Percentiles rank a stretch among this genome's conserved stretches.
phyloP scores from a whole-genome alignment of 139 green algal species.

The Chlamydomonas eustigma region DNA sequence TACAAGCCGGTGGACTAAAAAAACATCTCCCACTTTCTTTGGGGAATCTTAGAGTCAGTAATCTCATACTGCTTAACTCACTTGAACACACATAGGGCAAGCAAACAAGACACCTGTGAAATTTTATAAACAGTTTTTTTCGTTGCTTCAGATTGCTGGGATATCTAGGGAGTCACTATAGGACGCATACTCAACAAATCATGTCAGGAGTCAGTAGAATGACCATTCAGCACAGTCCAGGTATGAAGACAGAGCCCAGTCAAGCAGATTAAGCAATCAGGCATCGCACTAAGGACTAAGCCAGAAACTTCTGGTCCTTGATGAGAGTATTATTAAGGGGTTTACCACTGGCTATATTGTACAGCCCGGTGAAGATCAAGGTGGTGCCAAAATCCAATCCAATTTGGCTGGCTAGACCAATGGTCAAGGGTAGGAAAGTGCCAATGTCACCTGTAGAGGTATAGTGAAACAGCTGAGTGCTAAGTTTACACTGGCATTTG shows the following conservation, averaged over 20 bases:
- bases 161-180: no score
- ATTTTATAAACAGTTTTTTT: neutral
- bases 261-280: neutral
- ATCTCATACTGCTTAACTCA: no score
- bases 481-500: no score
- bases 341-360: conserved; percentile 19
- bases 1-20: no score
- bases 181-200: neutral
- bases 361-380: conserved; percentile 54
- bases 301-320: neutral
- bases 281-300: neutral
- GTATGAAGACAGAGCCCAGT: no score
- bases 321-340: neutral
- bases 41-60: no score
- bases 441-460: conserved; percentile 61
- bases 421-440: conserved; percentile 64
- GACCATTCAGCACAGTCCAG: no score
- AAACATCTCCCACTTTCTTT: no score
- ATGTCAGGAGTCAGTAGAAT: neutral
- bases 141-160: neutral
- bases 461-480: neutral
- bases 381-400: conserved; percentile 66
- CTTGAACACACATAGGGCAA: conserved; percentile 50
- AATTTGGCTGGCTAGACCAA: neutral
- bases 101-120: conserved; percentile 48